Base-by-base conservation (phyloP, 805 yeast species). In the Starmerella kuoi region DNA sequence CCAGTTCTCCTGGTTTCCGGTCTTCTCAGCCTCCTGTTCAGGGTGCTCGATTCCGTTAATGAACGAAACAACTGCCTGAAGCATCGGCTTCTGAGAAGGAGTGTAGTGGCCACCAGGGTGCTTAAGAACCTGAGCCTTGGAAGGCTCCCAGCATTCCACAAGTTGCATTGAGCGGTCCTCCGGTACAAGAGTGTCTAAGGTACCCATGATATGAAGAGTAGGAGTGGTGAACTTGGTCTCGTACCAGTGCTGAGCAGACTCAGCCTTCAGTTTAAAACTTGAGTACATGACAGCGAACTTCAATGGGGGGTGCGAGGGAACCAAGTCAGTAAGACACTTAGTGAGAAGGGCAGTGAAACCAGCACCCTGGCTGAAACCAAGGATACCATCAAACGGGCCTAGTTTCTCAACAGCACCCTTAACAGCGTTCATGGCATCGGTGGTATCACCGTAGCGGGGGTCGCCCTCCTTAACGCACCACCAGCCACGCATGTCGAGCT, bases 71-170 rank as follows among this genome's bases (percentile, higher is more conserved):
- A 64, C 62, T 3, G 55, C 47, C 9, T 49, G 53, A 12, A 64
- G 52, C 38, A 67, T 60, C 42, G 70, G 73, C 60, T 81, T 82
- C 38, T 86, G 79, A 61, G 84, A 85, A 23, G 97, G 98, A 36
- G 88, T 95, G 64, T 81, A 86, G 58, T 88, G 98, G 1, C 97
- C 96, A 47, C 98, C 97, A 8, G 96, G 96, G 56, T 88, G 98
- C 49, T 73, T 79, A 45, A 79, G 63, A 12, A 65, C 55, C 4
- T 61, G 66, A 5, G 81, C 64, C 20, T 61, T 56, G 9, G 59
- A 63, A 17, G 61, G 55, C 23, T 61, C 66, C 18, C 79, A 73
- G 30, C 70, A 61, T 15, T 72, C 69, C 44, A 70, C 74, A 32
- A 91, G 64, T 20, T 68, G 67, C 62, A 73, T 64, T 0, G 87